These are phyloP conservation scores for Penicillium flavigenum DNA, from an alignment of 495 filamentous ascomycete genomes.

Conservation along the genomic window DNA sequence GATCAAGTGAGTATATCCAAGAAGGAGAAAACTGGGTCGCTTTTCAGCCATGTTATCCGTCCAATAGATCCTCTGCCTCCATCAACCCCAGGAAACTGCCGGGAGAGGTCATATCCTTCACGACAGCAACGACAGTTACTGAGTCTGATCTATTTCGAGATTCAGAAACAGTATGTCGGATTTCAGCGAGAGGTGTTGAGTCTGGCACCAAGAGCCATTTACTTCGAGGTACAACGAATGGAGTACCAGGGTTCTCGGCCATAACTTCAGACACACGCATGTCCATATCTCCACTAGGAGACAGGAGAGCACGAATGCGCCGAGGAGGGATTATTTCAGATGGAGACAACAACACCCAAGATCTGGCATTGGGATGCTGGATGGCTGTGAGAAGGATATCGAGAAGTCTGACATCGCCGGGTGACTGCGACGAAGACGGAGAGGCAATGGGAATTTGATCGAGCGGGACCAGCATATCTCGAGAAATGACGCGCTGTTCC, in stretches of 20 bases:
- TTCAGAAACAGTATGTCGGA: constrained; percentile 26
- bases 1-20: constrained; percentile 14
- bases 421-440: constrained; percentile 35
- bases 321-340: constrained; percentile 40
- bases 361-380: constrained; percentile 45
- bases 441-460: constrained; percentile 42
- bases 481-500: constrained; percentile 14
- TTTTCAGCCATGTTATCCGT: constrained; percentile 16
- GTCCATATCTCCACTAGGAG: constrained; percentile 35
- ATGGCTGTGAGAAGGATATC: constrained; percentile 47
- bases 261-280: constrained; percentile 29
- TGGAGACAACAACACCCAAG: constrained; percentile 43
- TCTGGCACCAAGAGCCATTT: constrained; percentile 38
- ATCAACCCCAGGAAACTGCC: constrained; percentile 35
- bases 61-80: constrained; percentile 39
- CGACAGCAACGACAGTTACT: constrained; percentile 35
- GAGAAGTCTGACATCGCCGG: constrained; percentile 32
- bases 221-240: constrained; percentile 27
- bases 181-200: constrained; percentile 36
- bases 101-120: constrained; percentile 29
- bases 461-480: constrained; percentile 30
- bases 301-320: constrained; percentile 36
- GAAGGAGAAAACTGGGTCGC: not conserved
- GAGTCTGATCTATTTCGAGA: constrained; percentile 15
- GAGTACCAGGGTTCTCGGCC: constrained; percentile 16